Evolutionary conservation across 2,329 filamentous ascomycete genomes (phyloP).

Genomic region (Domatiomyces catenatus): DNA sequence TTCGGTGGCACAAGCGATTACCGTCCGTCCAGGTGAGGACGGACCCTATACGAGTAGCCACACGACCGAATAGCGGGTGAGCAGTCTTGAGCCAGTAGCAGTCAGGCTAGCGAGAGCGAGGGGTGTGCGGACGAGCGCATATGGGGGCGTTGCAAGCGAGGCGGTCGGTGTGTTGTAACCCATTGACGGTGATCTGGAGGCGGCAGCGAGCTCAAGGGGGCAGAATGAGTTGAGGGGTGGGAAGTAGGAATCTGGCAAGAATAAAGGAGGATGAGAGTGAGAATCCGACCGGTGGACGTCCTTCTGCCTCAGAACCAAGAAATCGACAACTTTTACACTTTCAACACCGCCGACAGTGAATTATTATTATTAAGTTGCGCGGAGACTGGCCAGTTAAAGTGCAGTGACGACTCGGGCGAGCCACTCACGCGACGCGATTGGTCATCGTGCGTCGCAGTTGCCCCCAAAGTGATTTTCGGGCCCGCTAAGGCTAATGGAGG

Average conservation of each 20-base stretch:
- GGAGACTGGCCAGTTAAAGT: not conserved
- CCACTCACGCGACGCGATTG: not conserved
- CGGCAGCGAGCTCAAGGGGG: not conserved
- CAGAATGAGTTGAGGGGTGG: not conserved
- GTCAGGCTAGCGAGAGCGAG: not conserved
- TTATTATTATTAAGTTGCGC: not conserved
- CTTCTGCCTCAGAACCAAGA: not conserved
- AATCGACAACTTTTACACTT: not conserved
- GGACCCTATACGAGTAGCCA: slow-evolving; percentile 35
- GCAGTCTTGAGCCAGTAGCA: slow-evolving; percentile 1
- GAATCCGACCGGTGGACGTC: not conserved
- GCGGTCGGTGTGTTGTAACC: slow-evolving; percentile 11
- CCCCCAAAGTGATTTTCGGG: not conserved
- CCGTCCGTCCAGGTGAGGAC: slow-evolving; percentile 38
- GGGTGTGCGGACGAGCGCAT: not conserved
- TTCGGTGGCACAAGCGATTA: slow-evolving; percentile 22
- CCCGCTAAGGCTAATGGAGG: not conserved
- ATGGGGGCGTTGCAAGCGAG: slow-evolving; percentile 1
- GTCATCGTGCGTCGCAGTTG: not conserved
- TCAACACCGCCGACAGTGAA: not conserved
- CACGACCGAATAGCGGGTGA: slow-evolving; percentile 17
- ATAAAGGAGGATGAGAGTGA: not conserved
- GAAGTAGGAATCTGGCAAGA: not conserved
- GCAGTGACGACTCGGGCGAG: not conserved
- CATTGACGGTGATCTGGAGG: slow-evolving; percentile 12